A percentile compares a stretch with the other conserved stretches of the same genome.
These are phyloP conservation scores for Alternaria incomplexa DNA, from an alignment of 2,329 filamentous ascomycete genomes.

Conservation along the genomic window DNA sequence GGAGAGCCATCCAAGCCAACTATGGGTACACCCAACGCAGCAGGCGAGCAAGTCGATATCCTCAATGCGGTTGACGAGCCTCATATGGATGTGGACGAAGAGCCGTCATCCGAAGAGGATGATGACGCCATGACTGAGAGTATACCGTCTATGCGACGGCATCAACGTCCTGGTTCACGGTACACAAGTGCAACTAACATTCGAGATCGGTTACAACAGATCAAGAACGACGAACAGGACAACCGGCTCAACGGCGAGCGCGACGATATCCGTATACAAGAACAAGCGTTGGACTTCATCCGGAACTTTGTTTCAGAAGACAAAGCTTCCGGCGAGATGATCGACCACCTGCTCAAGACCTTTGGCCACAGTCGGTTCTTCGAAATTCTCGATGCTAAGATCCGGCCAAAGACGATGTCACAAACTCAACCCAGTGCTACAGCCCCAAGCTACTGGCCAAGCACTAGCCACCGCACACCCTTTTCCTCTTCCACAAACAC, in stretches of 20 bases:
- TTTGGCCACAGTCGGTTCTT: constrained; percentile 81
- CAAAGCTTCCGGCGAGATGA: constrained; percentile 68
- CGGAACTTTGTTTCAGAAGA: constrained; percentile 81
- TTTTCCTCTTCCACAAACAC: constrained; percentile 53
- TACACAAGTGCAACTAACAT: constrained; percentile 46
- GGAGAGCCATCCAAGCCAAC: constrained; percentile 56
- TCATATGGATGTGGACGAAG: constrained; percentile 50
- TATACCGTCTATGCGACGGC: constrained; percentile 47
- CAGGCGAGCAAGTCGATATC: constrained; percentile 65
- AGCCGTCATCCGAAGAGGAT: constrained; percentile 48
- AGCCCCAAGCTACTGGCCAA: constrained; percentile 49
- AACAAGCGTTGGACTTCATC: constrained; percentile 88
- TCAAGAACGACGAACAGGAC: constrained; percentile 70
- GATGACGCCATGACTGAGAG: constrained; percentile 56
- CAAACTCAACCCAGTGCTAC: constrained; percentile 15
- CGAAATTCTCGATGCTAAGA: constrained; percentile 78
- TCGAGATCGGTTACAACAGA: constrained; percentile 51
- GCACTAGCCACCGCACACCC: constrained; percentile 66
- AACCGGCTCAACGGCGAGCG: constrained; percentile 71
- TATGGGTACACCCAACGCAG: constrained; percentile 65
- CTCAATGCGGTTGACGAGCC: constrained; percentile 59
- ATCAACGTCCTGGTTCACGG: constrained; percentile 45
- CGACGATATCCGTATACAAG: constrained; percentile 85
- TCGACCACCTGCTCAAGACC: constrained; percentile 79
- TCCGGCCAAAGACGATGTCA: constrained; percentile 59